Conservation (phyloP, 306 rosid species). For the Mimosa pudica region DNA sequence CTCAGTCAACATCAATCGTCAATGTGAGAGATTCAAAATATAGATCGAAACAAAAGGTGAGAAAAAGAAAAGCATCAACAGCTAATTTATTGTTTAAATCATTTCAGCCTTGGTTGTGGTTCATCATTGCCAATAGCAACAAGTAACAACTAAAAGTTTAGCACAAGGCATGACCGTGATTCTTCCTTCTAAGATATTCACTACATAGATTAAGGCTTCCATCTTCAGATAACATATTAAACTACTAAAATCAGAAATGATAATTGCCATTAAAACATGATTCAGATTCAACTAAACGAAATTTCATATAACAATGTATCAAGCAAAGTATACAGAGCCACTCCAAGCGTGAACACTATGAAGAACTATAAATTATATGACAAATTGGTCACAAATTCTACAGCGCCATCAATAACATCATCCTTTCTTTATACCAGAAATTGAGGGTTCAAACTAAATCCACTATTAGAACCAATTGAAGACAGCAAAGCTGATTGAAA, state of each 20-base stretch:
- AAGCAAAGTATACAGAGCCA: slow-evolving; percentile 1
- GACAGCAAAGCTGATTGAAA: no score
- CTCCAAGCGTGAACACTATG: background rate
- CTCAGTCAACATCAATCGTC: background rate
- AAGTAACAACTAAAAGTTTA: background rate
- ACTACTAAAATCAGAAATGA: background rate
- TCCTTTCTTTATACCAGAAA: no score
- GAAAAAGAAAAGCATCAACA: background rate
- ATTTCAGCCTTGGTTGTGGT: background rate
- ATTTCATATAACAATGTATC: background rate
- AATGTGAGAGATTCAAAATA: background rate
- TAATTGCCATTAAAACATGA: background rate
- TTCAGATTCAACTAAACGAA: slow-evolving; percentile 1
- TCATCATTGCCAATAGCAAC: background rate
- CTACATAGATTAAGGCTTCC: background rate
- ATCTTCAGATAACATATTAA: background rate
- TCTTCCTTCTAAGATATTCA: background rate
- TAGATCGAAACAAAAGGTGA: background rate
- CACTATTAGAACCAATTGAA: no score
- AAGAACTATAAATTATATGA: no score
- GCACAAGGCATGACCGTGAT: background rate
- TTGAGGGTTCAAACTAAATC: no score
- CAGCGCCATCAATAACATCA: background rate
- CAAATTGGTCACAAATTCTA: background rate
- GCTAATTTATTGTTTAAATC: slow-evolving; percentile 7